A percentile compares a stretch with the other conserved stretches of the same genome.
Evolutionary conservation across 1,284 basidiomycete genomes (phyloP).

Genomic region (Xerocomus amazonicus): DNA sequence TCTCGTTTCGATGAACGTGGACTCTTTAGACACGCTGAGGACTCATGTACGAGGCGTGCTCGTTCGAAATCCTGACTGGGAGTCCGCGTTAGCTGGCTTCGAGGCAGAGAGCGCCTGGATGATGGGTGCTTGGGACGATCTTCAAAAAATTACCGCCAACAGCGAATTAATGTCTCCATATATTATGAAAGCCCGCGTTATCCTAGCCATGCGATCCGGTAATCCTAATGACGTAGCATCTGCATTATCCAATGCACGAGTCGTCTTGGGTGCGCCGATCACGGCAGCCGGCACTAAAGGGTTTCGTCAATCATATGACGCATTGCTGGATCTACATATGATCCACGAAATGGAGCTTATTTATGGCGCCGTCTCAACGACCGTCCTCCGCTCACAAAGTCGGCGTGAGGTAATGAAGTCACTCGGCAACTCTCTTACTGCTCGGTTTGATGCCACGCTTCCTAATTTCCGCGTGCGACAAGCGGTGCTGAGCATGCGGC

Average conservation of each 20-base stretch:
- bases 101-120: constrained; percentile 96
- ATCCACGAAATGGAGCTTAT: constrained; percentile 88
- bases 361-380: constrained; percentile 42
- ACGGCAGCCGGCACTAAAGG: constrained; percentile 75
- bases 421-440: constrained; percentile 38
- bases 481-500: constrained; percentile 84
- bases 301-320: constrained; percentile 86
- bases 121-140: constrained; percentile 89
- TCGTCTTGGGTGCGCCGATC: constrained; percentile 77
- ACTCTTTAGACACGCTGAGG: constrained; percentile 77
- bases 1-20: background rate
- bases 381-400: constrained; percentile 38
- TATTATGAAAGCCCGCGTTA: constrained; percentile 76
- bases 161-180: constrained; percentile 54
- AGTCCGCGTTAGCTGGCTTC: constrained; percentile 73
- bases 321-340: constrained; percentile 83
- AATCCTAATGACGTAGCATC: constrained; percentile 44
- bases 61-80: constrained; percentile 85
- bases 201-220: constrained; percentile 74
- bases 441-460: constrained; percentile 75
- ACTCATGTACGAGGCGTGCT: constrained; percentile 95
- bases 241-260: constrained; percentile 67
- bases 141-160: constrained; percentile 57
- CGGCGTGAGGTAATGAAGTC: constrained; percentile 28
- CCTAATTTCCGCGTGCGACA: constrained; percentile 94